Conservation (phyloP, 768 basidiomycete species). For the Pulveroboletus frians region DNA sequence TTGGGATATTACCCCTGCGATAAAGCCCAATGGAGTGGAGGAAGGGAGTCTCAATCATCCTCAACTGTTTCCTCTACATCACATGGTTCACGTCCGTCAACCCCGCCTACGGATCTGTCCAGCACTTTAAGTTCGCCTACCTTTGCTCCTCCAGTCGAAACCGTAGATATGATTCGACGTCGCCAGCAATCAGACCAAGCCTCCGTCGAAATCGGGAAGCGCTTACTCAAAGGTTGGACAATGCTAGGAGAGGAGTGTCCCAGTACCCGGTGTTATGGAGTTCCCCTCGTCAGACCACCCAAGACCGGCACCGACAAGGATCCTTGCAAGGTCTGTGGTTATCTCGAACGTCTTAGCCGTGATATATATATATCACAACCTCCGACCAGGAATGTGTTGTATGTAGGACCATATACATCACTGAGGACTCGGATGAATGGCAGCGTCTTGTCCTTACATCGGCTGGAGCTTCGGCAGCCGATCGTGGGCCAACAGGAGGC, state of each 20-base stretch:
- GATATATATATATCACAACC: conserved; percentile 2
- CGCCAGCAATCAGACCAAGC: conserved; percentile 80
- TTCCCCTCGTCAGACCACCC: conserved; percentile 80
- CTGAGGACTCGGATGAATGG: conserved; percentile 50
- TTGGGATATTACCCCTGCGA: conserved; percentile 5
- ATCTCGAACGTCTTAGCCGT: conserved; percentile 1
- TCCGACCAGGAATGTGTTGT: conserved; percentile 70
- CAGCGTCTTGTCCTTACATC: conserved; percentile 38
- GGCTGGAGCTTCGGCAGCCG: conserved; percentile 3
- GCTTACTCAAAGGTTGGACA: conserved; percentile 77
- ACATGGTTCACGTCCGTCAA: conserved; percentile 57
- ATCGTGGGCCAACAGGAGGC: not conserved
- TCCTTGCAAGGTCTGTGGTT: conserved; percentile 53
- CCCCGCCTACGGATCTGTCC: conserved; percentile 74
- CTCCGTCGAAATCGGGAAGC: conserved; percentile 72
- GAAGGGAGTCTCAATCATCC: conserved; percentile 29
- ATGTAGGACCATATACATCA: conserved; percentile 58
- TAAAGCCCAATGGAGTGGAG: conserved; percentile 16
- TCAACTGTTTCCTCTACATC: conserved; percentile 47
- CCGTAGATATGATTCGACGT: conserved; percentile 58
- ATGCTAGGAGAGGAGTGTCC: conserved; percentile 88
- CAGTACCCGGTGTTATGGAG: conserved; percentile 61
- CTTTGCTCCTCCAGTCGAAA: conserved; percentile 61
- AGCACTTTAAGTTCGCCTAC: conserved; percentile 54
- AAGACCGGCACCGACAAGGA: conserved; percentile 55